A percentile compares a stretch with the other conserved stretches of the same genome.
Evolutionary conservation across 129 eudicot genomes (phyloP).

Genomic region (Logfia minima): DNA sequence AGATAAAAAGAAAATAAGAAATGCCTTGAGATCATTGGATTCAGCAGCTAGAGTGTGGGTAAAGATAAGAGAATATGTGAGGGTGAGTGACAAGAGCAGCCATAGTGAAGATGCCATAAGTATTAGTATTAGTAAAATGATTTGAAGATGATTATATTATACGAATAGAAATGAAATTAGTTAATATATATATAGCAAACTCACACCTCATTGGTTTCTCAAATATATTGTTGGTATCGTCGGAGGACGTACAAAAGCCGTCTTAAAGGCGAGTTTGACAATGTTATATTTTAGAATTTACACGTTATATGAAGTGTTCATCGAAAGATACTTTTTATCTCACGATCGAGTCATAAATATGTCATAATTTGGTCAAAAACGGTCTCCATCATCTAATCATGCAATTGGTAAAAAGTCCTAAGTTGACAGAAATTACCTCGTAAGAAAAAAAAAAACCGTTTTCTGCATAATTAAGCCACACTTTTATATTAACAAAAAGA

Average conservation of each 20-base stretch:
- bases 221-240: conserved; percentile 17
- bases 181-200: conserved; percentile 14
- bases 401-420: background rate
- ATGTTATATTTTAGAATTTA: conserved; percentile 1
- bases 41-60: conserved; percentile 31
- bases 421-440: background rate
- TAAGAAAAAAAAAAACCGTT: background rate
- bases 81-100: conserved; percentile 22
- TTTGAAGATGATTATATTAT: background rate
- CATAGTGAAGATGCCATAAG: conserved; percentile 31
- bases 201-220: conserved; percentile 28
- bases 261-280: conserved; percentile 26
- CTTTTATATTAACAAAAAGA: background rate
- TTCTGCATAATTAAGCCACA: background rate
- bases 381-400: background rate
- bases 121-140: background rate
- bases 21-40: conserved; percentile 37
- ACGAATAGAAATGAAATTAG: background rate
- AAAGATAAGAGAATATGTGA: conserved; percentile 25
- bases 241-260: conserved; percentile 21
- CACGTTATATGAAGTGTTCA: background rate
- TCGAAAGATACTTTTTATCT: conserved; percentile 8
- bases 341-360: background rate
- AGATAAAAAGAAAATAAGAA: background rate
- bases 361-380: background rate